Base-by-base conservation (phyloP, 1,139 yeast genomes). In the Komagataea norvegica region DNA sequence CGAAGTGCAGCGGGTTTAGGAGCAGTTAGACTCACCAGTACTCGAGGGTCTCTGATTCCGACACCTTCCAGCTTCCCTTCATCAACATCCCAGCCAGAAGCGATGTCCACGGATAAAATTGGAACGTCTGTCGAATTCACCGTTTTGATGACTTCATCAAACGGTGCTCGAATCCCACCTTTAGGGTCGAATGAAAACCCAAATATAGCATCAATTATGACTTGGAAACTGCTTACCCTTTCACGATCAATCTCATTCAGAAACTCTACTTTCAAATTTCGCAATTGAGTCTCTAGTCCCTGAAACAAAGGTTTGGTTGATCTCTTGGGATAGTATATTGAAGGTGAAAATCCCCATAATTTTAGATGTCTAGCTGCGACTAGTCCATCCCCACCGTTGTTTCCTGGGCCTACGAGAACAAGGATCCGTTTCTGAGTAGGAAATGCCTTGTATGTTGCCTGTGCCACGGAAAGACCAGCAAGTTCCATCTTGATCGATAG, bases 11-110 rank as follows among this genome's bases (percentile, higher is more conserved):
- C 88, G 0, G 94, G 94, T 56, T 91, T 91, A 5, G 98, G 98
- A 0, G 96, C 96, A 0, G 97, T 89, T 39, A 91, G 65, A 36
- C 95, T 84, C 8, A 91, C 77, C 40, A 91, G 66, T 49, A 78
- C 77, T 6, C 71, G 61, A 0, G 98, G 95, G 8, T 59, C 59
- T 21, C 68, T 54, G 14, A 62, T 53, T 5, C 73, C 70, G 3
- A 33, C 17, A 21, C 69, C 72, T 1, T 60, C 56, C 0, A 58
- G 52, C 0, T 94, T 95, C 0, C 98, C 98, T 5, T 70, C 55
- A 54, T 91, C 95, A 6, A 91, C 97, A 56, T 88, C 93, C 98
- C 98, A 91, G 0, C 96, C 95, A 1, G 95, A 83, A 0, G 98
- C 98, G 29, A 89, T 78, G 56, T 91, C 98, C 1, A 91, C 85